A percentile compares a stretch with the other conserved stretches of the same genome.
Evolutionary conservation across 179 eudicot species (phyloP).

Genomic region (Spergularia azorica): DNA sequence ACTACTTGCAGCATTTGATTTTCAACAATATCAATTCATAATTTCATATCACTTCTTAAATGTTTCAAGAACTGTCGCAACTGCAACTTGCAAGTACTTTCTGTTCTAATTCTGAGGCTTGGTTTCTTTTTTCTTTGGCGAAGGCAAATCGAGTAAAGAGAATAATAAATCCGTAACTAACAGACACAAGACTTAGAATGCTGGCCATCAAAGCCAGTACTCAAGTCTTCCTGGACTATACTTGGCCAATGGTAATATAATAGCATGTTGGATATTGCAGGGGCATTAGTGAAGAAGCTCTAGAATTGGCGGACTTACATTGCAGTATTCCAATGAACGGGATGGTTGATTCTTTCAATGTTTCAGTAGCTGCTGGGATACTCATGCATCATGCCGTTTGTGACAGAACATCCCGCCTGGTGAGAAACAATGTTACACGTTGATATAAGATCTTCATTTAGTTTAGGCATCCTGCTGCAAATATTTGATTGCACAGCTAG

Average conservation of each 20-base stretch:
- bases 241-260: constrained; percentile 12
- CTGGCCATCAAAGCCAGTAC: no score
- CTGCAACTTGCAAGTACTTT: no score
- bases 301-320: constrained; percentile 69
- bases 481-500: not conserved
- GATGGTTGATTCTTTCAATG: constrained; percentile 98
- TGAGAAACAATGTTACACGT: constrained; percentile 24
- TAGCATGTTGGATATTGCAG: constrained; percentile 38
- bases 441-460: not conserved
- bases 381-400: constrained; percentile 95
- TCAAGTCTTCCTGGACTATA: no score
- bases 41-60: no score
- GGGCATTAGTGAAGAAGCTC: constrained; percentile 85
- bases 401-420: constrained; percentile 85
- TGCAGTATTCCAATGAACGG: constrained; percentile 97
- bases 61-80: no score
- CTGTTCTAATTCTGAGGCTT: no score
- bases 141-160: no score
- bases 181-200: no score
- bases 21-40: no score
- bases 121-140: no score
- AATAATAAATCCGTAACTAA: no score
- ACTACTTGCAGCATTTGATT: no score
- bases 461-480: not conserved
- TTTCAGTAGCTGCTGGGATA: constrained; percentile 96